A percentile compares a stretch with the other conserved stretches of the same genome.
Conservation (phyloP, 208 protist species). For the Leishmania major region DNA sequence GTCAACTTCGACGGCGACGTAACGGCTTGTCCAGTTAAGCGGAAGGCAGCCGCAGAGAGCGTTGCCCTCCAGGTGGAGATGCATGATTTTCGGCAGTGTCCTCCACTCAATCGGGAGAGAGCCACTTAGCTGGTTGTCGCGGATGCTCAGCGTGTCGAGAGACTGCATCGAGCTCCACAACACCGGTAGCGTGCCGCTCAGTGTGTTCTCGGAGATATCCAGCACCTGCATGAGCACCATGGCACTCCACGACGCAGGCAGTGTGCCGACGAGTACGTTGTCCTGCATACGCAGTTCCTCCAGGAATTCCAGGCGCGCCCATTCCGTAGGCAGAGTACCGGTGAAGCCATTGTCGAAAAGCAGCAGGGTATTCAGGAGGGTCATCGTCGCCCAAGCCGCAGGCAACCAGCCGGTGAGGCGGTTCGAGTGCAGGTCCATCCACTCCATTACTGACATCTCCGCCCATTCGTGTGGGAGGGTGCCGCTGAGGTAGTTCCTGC, state of each 20-base stretch:
- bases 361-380: not conserved
- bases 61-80: constrained; percentile 5
- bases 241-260: constrained; percentile 7
- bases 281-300: not conserved
- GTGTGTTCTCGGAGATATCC: constrained; percentile 5
- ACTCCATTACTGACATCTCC: not conserved
- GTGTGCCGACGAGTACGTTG: constrained; percentile 2
- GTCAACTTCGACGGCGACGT: constrained; percentile 3
- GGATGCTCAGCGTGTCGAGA: constrained; percentile 9
- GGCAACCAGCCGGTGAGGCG: constrained; percentile 12
- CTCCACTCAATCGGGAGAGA: not conserved
- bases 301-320: constrained; percentile 1
- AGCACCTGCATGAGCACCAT: not conserved
- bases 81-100: not conserved
- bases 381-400: constrained; percentile 1
- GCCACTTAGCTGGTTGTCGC: constrained; percentile 4
- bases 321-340: constrained; percentile 2
- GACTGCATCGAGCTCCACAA: not conserved
- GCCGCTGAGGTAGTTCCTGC: constrained; percentile 6
- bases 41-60: constrained; percentile 11
- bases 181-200: constrained; percentile 3
- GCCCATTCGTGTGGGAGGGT: constrained; percentile 15
- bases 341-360: constrained; percentile 6
- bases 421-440: constrained; percentile 4
- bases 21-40: not conserved